Evolutionary conservation across 352 stramenopile genomes (phyloP).

Genomic region (Phytophthora kernoviae): DNA sequence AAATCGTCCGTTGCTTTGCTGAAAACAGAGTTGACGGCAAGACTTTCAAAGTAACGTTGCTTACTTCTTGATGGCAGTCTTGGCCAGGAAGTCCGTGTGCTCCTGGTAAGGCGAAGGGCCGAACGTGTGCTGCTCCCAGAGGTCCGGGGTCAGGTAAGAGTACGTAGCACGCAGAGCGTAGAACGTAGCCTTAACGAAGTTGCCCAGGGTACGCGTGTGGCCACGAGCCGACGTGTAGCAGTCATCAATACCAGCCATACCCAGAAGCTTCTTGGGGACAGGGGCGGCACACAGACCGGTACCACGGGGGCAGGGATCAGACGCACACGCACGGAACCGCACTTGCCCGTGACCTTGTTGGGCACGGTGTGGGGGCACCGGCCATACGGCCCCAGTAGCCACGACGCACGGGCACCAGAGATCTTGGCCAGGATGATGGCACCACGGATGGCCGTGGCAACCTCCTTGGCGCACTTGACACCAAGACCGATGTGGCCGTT

Average conservation of each 20-base stretch:
- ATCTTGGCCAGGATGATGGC: conserved; percentile 99
- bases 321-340: conserved; percentile 98
- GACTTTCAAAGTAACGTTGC: conserved; percentile 12
- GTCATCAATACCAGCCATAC: conserved; percentile 99
- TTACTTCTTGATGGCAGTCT: conserved; percentile 94
- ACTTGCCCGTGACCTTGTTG: conserved; percentile 99
- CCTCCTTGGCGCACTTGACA: conserved; percentile 99
- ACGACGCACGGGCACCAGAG: conserved; percentile 97
- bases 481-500: conserved; percentile 99
- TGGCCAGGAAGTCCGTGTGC: conserved; percentile 99
- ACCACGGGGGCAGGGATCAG: conserved; percentile 99
- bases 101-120: conserved; percentile 96
- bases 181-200: conserved; percentile 99
- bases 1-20: conserved; percentile 35
- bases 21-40: conserved; percentile 32
- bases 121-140: conserved; percentile 98
- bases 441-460: conserved; percentile 98
- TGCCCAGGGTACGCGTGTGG: conserved; percentile 99
- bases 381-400: conserved; percentile 99
- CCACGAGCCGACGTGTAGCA: conserved; percentile 96
- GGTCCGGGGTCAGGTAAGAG: conserved; percentile 98
- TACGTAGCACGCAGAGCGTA: conserved; percentile 98
- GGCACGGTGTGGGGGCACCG: conserved; percentile 97
- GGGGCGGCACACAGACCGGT: conserved; percentile 98
- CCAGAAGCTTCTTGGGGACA: conserved; percentile 98